Base-by-base conservation (phyloP, 2,329 filamentous ascomycete genomes). In the Neoascochyta sp. region DNA sequence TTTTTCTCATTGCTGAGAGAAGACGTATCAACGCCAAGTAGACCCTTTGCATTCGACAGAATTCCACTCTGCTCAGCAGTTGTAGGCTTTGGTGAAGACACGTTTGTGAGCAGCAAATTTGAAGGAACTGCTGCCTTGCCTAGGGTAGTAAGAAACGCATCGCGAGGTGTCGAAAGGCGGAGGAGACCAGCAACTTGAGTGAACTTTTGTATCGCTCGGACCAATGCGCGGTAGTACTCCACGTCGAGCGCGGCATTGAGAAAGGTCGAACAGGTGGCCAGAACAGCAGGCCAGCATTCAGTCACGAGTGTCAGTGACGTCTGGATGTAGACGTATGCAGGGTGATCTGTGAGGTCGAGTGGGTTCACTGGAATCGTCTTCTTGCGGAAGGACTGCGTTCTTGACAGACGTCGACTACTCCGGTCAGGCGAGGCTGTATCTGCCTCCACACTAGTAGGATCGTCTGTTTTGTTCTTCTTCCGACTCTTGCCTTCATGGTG, bases 211-310 rank as follows among this genome's bases (percentile, higher is more conserved):
- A 96, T 94, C 0, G 90, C 86, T 45, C 92, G 78, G 14, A 98
- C 90, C 2, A 98, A 70, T 7, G 83, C 80, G 46, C 95, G 89
- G 51, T 96, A 98, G 49, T 92, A 95, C 30, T 95, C 88, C 1
- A 86, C 83, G 57, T 98, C 92, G 4, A 98, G 69, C 0, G 90
- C 81, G 16, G 92, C 86, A 55, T 94, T 93, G 11, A 98, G 68
- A 55, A 96, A 98, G 0, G 90, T 95, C 0, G 92, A 98, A 50
- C 88, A 95, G 2, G 88, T 92, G 1, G 92, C 90, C 27, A 98
- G 75, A 21, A 96, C 81, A 9, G 92, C 92, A 25, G 92, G 92
- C 92, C 92, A 98, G 60, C 90, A 96, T 45, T 86, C 76, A 4
- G 93, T 86, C 14, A 98, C 83, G 32, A 98, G 83, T 7, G 75